Conservation (phyloP, 805 yeast genomes). For the Alloascoidea africana region DNA sequence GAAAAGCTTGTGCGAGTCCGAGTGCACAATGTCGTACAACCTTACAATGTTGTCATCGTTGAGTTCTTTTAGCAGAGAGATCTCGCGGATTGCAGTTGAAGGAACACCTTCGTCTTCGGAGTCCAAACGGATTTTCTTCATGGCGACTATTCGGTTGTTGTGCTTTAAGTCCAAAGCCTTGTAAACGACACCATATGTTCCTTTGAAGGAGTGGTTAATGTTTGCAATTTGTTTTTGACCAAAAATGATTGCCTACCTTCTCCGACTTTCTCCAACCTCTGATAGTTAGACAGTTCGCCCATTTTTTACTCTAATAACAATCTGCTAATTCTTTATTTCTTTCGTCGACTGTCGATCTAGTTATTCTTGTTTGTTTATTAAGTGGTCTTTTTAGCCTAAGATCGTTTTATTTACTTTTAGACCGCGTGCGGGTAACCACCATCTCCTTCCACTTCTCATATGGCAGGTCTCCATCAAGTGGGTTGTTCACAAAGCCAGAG, state of each 20-base stretch:
- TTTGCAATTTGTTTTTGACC: constrained; percentile 2
- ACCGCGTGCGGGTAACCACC: too few species aligned
- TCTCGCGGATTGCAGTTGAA: constrained; percentile 93
- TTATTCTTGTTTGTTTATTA: too few species aligned
- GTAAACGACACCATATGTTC: constrained; percentile 96
- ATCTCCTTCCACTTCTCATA: too few species aligned
- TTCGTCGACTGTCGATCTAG: too few species aligned
- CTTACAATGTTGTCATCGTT: constrained; percentile 88
- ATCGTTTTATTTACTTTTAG: too few species aligned
- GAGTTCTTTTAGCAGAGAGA: constrained; percentile 85
- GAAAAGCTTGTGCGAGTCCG: constrained; percentile 84
- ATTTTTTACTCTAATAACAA: too few species aligned
- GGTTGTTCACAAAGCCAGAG: constrained; percentile 23
- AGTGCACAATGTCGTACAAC: constrained; percentile 85
- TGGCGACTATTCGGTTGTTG: constrained; percentile 87
- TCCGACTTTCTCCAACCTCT: constrained; percentile 90
- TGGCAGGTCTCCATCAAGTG: too few species aligned
- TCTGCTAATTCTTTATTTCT: too few species aligned
- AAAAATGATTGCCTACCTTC: constrained; percentile 45
- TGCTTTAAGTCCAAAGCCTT: constrained; percentile 84
- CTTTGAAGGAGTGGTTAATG: constrained; percentile 16
- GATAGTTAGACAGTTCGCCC: constrained; percentile 86
- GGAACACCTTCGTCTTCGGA: constrained; percentile 98
- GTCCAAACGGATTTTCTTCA: constrained; percentile 88
- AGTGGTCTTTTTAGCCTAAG: too few species aligned